A percentile compares a stretch with the other conserved stretches of the same genome.
Evolutionary conservation across 805 yeast species (phyloP).

Genomic region (Nakazawaea ambrosiae): DNA sequence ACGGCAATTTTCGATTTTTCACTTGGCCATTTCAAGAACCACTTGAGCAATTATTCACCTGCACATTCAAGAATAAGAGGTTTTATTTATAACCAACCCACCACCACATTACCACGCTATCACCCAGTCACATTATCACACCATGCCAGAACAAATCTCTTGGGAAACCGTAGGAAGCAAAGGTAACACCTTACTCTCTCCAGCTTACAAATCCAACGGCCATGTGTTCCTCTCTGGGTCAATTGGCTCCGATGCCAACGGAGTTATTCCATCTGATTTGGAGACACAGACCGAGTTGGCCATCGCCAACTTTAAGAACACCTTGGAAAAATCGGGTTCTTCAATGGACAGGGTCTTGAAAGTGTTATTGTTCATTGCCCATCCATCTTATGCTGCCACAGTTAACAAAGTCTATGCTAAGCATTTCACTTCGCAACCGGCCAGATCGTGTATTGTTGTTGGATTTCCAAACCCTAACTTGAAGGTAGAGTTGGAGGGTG

Average conservation of each 20-base stretch:
- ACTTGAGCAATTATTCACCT: too few species aligned
- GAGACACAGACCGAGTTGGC: conserved; percentile 40
- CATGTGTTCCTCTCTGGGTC: conserved; percentile 23
- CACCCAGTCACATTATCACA: background rate
- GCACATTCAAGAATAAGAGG: too few species aligned
- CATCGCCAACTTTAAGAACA: conserved; percentile 32
- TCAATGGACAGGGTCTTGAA: conserved; percentile 39
- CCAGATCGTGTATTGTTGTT: conserved; percentile 46
- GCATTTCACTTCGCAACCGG: conserved; percentile 41
- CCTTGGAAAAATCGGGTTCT: conserved; percentile 38
- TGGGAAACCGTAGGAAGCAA: conserved; percentile 28
- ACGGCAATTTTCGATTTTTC: too few species aligned
- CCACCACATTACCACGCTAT: background rate
- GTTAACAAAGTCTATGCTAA: conserved; percentile 41
- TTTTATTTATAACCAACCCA: too few species aligned
- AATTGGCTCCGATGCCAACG: conserved; percentile 23
- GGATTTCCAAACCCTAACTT: conserved; percentile 43
- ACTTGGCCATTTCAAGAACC: too few species aligned
- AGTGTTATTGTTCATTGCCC: conserved; percentile 40
- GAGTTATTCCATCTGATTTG: conserved; percentile 33
- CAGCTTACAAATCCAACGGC: conserved; percentile 28
- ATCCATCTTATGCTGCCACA: conserved; percentile 31
- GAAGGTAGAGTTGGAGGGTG: conserved; percentile 45
- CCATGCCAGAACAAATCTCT: conserved; percentile 19
- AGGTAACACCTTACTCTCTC: conserved; percentile 23